Evolutionary conservation across 1,284 basidiomycete species (phyloP).

Genomic region (Cutaneotrichosporon sp.): DNA sequence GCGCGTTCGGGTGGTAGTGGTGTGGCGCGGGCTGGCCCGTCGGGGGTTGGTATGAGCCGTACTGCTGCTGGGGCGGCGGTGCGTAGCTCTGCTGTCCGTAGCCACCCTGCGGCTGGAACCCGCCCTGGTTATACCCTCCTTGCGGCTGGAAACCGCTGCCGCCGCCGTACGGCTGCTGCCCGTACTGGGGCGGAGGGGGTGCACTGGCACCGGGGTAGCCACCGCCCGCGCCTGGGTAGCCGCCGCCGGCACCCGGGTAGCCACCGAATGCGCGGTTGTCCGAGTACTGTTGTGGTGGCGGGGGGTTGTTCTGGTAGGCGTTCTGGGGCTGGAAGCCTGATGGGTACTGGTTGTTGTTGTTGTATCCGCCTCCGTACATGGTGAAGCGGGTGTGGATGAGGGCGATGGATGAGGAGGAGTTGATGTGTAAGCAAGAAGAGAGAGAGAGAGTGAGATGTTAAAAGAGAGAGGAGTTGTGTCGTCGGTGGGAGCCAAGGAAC

Average conservation of each 20-base stretch:
- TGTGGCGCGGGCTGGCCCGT: conserved; percentile 17
- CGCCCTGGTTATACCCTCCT: conserved; percentile 5
- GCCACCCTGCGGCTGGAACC: neutral
- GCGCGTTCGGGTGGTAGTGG: conserved; percentile 19
- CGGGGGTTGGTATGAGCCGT: conserved; percentile 14
- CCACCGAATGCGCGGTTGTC: conserved; percentile 1
- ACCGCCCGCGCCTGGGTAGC: neutral
- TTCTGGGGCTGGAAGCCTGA: conserved; percentile 6
- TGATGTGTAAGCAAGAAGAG: neutral
- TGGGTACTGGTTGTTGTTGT: neutral
- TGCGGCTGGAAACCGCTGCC: conserved; percentile 6
- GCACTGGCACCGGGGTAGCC: neutral
- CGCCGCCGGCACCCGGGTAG: neutral
- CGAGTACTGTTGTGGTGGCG: conserved; percentile 5
- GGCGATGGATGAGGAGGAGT: neutral
- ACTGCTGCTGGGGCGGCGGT: conserved; percentile 3
- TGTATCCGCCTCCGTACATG: conserved; percentile 8
- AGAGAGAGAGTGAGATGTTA: neutral
- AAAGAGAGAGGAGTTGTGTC: no score
- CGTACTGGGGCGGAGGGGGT: conserved; percentile 1
- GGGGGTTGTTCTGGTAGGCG: conserved; percentile 5
- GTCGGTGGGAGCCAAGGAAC: no score
- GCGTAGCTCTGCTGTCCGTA: conserved; percentile 6
- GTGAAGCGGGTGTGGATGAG: neutral
- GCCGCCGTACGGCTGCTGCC: conserved; percentile 1